These are phyloP conservation scores for Spinacia oleracea DNA, from an alignment of 179 eudicot genomes.

Conservation along the genomic window DNA sequence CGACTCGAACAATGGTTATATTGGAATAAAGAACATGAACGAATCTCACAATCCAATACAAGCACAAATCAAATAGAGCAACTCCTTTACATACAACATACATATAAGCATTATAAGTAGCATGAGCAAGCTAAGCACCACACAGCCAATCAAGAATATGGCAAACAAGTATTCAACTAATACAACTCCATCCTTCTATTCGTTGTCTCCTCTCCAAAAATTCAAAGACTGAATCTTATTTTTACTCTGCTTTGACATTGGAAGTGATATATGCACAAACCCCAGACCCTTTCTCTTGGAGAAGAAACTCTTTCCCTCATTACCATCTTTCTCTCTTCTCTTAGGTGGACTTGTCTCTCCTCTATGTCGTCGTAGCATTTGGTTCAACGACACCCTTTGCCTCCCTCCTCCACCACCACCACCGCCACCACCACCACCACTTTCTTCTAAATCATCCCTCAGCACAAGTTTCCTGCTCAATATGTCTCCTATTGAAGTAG, in stretches of 20 bases:
- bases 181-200: background rate
- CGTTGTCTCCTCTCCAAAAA: conserved; percentile 25
- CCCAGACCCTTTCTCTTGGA: conserved; percentile 40
- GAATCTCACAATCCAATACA: conserved; percentile 2
- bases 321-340: conserved; percentile 24
- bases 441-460: conserved; percentile 33
- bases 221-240: conserved; percentile 37
- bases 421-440: conserved; percentile 13
- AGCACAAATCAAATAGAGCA: conserved; percentile 10
- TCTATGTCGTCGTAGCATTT: conserved; percentile 36
- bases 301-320: conserved; percentile 30
- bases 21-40: background rate
- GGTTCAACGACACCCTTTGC: conserved; percentile 46
- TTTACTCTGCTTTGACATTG: conserved; percentile 33
- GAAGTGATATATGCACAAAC: conserved; percentile 40
- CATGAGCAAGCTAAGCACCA: conserved; percentile 21
- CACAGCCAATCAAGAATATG: conserved; percentile 14
- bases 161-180: conserved; percentile 16
- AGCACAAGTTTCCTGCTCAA: conserved; percentile 35
- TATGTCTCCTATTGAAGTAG: conserved; percentile 39
- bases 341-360: conserved; percentile 23
- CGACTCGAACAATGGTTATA: background rate
- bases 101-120: background rate
- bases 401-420: conserved; percentile 12
- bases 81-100: conserved; percentile 24